Evolutionary conservation across 345 rosid species (phyloP).

Genomic region (Ceriops zippeliana): DNA sequence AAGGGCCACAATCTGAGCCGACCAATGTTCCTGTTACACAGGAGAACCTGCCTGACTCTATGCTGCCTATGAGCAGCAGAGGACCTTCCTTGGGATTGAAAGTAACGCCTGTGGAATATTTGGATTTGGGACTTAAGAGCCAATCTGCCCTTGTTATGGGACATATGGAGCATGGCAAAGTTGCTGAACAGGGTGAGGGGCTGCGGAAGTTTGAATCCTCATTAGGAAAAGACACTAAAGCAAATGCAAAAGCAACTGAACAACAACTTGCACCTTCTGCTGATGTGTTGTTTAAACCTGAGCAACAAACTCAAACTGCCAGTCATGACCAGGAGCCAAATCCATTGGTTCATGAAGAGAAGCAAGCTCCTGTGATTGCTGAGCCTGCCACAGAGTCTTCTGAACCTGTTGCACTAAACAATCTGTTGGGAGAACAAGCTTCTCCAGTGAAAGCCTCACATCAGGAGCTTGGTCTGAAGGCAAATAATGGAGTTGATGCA

Average conservation of each 20-base stretch:
- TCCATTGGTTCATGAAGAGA: conserved; percentile 16
- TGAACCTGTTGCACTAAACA: conserved; percentile 26
- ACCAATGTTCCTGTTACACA: conserved; percentile 12
- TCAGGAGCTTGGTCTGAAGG: conserved; percentile 33
- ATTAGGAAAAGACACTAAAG: conserved; percentile 20
- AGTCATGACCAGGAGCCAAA: conserved; percentile 25
- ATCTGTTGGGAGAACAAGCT: conserved; percentile 19
- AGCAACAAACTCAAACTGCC: conserved; percentile 26
- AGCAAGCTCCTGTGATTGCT: conserved; percentile 18
- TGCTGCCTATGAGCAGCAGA: conserved; percentile 24
- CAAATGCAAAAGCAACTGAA: conserved; percentile 25
- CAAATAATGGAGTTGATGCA: conserved; percentile 15
- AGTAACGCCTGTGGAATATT: conserved; percentile 10
- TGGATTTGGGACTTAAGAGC: conserved; percentile 32
- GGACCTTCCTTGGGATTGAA: conserved; percentile 26
- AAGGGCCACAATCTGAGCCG: conserved; percentile 17
- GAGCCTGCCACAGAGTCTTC: conserved; percentile 17
- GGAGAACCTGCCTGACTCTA: conserved; percentile 28
- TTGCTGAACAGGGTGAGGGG: conserved; percentile 22
- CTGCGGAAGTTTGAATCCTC: conserved; percentile 29
- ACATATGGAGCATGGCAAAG: conserved; percentile 18
- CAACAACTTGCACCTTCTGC: conserved; percentile 21
- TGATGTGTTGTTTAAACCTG: conserved; percentile 26
- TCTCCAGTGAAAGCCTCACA: conserved; percentile 21
- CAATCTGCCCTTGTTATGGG: conserved; percentile 20